phyloP scores from a whole-genome alignment of 306 rosid genomes.

The Prosopis cineraria region DNA sequence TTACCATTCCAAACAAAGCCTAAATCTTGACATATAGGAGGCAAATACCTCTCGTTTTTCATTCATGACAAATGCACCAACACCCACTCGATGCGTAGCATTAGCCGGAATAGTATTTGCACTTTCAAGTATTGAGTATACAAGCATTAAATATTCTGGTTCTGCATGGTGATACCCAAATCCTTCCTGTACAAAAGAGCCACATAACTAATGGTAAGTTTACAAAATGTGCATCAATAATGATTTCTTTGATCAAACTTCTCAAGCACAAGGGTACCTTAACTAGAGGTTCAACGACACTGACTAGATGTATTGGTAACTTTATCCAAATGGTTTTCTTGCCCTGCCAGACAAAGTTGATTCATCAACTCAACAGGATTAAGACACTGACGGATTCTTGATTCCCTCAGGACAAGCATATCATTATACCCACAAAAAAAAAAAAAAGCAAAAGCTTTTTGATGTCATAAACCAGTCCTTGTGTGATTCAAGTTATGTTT shows the following conservation, averaged over 20 bases:
- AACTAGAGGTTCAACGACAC: slow-evolving; percentile 63
- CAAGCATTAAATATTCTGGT: slow-evolving; percentile 74
- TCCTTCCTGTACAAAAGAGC: slow-evolving; percentile 57
- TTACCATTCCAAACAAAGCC: too few relatives aligned
- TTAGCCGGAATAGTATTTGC: slow-evolving; percentile 61
- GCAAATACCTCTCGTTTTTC: slow-evolving; percentile 60
- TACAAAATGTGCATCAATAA: slow-evolving; percentile 14
- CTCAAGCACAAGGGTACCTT: slow-evolving; percentile 50
- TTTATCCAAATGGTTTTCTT: slow-evolving; percentile 78
- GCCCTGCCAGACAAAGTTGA: slow-evolving; percentile 49
- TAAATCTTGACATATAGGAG: neutral
- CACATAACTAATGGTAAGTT: neutral
- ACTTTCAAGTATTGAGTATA: slow-evolving; percentile 67
- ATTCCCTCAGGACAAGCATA: slow-evolving; percentile 25
- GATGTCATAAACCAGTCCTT: neutral
- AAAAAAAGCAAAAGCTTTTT: neutral
- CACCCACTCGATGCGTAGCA: slow-evolving; percentile 72
- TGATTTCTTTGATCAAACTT: neutral
- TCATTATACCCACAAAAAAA: slow-evolving; percentile 2
- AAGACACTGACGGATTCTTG: neutral
- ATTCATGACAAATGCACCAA: slow-evolving; percentile 74
- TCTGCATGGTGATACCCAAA: slow-evolving; percentile 88
- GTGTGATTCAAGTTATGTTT: slow-evolving; percentile 1
- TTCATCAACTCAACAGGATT: neutral
- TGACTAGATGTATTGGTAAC: slow-evolving; percentile 61